These are phyloP conservation scores for Cercis canadensis DNA, from an alignment of 306 rosid genomes.

Conservation along the genomic window DNA sequence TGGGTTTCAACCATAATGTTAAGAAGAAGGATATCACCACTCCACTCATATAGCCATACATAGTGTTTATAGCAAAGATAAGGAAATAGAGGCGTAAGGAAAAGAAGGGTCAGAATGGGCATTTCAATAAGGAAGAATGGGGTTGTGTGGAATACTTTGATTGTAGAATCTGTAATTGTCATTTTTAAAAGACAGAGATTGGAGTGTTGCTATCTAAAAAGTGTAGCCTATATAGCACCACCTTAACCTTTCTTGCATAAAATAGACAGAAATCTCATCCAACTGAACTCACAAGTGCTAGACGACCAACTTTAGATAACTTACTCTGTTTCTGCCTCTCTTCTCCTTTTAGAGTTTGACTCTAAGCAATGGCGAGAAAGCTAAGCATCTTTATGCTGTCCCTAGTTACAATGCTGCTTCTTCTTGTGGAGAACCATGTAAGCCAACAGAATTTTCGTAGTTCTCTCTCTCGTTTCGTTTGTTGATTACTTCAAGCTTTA, in stretches of 20 bases:
- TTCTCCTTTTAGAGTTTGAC: neutral
- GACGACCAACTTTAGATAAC: neutral
- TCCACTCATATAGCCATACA: too few relatives aligned
- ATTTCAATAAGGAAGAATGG: too few relatives aligned
- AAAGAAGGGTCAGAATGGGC: too few relatives aligned
- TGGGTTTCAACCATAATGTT: neutral
- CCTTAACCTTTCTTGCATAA: slow-evolving; percentile 40
- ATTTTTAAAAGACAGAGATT: slow-evolving; percentile 32
- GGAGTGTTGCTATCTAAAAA: slow-evolving; percentile 13
- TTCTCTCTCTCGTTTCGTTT: slow-evolving; percentile 4
- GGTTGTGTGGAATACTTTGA: too few relatives aligned
- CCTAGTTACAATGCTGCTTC: slow-evolving; percentile 33
- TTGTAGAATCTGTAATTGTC: neutral
- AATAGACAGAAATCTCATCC: slow-evolving; percentile 23
- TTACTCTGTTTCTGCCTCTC: neutral
- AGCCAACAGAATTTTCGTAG: slow-evolving; percentile 12
- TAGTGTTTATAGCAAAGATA: too few relatives aligned
- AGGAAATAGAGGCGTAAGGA: too few relatives aligned
- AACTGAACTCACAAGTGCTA: neutral
- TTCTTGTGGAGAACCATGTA: slow-evolving; percentile 53
- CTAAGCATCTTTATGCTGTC: slow-evolving; percentile 11
- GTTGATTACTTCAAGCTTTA: neutral
- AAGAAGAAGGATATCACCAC: neutral
- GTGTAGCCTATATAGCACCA: neutral
- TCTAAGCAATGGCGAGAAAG: slow-evolving; percentile 46